phyloP scores from a whole-genome alignment of 2,329 filamentous ascomycete genomes.

The Dactylella cylindrospora region DNA sequence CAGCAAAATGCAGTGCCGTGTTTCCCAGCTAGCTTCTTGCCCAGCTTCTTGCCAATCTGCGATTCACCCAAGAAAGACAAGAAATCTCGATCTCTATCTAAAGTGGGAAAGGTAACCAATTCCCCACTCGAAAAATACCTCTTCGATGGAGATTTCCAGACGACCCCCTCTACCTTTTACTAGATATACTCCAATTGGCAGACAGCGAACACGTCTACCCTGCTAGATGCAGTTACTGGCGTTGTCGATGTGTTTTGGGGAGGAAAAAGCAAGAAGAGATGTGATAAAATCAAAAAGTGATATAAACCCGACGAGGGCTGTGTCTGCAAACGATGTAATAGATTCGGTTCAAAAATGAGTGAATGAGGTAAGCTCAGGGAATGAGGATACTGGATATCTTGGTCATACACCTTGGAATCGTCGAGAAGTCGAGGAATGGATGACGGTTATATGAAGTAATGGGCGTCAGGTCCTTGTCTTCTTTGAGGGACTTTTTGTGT shows the following conservation, averaged over 20 bases:
- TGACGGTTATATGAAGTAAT: neutral
- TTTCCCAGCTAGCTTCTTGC: slow-evolving; percentile 4
- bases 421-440: neutral
- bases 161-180: too few species aligned
- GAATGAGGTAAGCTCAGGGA: slow-evolving; percentile 2
- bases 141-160: too few species aligned
- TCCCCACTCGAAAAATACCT: too few species aligned
- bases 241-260: slow-evolving; percentile 3
- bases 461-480: slow-evolving; percentile 1
- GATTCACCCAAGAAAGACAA: slow-evolving; percentile 30
- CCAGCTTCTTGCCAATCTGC: slow-evolving; percentile 18
- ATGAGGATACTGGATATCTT: slow-evolving; percentile 16
- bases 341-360: too few species aligned
- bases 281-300: slow-evolving; percentile 24
- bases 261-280: slow-evolving; percentile 2
- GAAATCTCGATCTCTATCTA: slow-evolving; percentile 21
- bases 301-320: slow-evolving; percentile 1
- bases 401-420: slow-evolving; percentile 5
- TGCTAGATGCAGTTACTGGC: slow-evolving; percentile 20
- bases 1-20: slow-evolving; percentile 6
- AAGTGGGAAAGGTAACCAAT: too few species aligned
- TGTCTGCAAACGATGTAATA: too few species aligned
- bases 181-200: slow-evolving; percentile 23
- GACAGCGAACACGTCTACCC: slow-evolving; percentile 39
- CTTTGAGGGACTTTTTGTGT: slow-evolving; percentile 12